A percentile compares a stretch with the other conserved stretches of the same genome.
phyloP scores from a whole-genome alignment of 2,329 filamentous ascomycete genomes.

The Arthrobotrys iridis region DNA sequence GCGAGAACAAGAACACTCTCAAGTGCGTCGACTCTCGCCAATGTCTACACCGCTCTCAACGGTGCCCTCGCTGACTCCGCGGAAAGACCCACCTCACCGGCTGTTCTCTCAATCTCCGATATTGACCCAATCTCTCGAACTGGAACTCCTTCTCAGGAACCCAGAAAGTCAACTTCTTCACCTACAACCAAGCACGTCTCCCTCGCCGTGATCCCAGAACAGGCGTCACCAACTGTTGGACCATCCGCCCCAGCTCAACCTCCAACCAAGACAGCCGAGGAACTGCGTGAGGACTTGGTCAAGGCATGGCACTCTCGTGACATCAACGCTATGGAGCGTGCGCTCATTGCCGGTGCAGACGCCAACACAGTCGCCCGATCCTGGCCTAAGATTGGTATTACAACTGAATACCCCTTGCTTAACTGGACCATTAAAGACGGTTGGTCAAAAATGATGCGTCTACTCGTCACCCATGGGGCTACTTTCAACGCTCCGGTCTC shows the following conservation, averaged over 20 bases:
- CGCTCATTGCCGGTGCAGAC: conserved; percentile 44
- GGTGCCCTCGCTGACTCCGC: conserved; percentile 24
- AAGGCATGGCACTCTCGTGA: conserved; percentile 53
- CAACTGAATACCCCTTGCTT: conserved; percentile 51
- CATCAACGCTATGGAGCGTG: conserved; percentile 52
- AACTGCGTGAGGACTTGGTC: conserved; percentile 43
- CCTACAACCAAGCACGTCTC: conserved; percentile 26
- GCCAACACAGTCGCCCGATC: conserved; percentile 49
- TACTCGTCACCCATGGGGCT: conserved; percentile 42
- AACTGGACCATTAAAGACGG: conserved; percentile 54
- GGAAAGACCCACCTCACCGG: conserved; percentile 42
- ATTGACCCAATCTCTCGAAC: conserved; percentile 46
- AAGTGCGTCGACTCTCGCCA: conserved; percentile 49
- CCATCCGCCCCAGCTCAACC: conserved; percentile 2
- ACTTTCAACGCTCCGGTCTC: conserved; percentile 36
- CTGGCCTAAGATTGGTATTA: conserved; percentile 51
- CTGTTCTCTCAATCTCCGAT: conserved; percentile 32
- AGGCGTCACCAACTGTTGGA: conserved; percentile 8
- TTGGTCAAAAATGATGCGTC: conserved; percentile 53
- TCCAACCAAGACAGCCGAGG: conserved; percentile 27
- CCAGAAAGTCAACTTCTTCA: conserved; percentile 26
- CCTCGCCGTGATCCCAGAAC: conserved; percentile 44
- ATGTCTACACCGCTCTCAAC: conserved; percentile 45
- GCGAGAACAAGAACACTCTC: conserved; percentile 45
- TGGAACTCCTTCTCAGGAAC: conserved; percentile 43